Conservation (phyloP, 331 rosid species). For the Malus hybrid region DNA sequence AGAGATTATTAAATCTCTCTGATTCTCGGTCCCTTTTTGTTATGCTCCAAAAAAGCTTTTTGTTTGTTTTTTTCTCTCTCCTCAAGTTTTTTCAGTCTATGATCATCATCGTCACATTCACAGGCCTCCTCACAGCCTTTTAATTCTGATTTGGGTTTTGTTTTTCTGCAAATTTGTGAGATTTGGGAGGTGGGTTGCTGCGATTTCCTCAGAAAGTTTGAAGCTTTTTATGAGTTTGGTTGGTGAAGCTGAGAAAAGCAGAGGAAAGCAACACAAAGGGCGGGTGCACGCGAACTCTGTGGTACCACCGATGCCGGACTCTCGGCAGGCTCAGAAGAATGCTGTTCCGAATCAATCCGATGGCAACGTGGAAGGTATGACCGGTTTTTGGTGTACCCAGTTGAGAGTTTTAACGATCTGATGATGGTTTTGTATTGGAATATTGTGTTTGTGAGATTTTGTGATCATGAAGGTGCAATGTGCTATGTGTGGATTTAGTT, state of each 20-base stretch:
- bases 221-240: slow-evolving; percentile 51
- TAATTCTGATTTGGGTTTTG: neutral
- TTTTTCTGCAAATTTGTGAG: slow-evolving; percentile 4
- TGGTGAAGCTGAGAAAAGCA: slow-evolving; percentile 24
- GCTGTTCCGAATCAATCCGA: slow-evolving; percentile 60
- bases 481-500: slow-evolving; percentile 6
- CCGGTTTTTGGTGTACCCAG: slow-evolving; percentile 8
- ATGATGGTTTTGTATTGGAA: neutral
- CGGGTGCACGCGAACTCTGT: slow-evolving; percentile 21
- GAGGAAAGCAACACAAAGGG: neutral
- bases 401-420: slow-evolving; percentile 29
- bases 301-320: slow-evolving; percentile 87
- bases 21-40: slow-evolving; percentile 22
- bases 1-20: slow-evolving; percentile 15
- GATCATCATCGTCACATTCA: slow-evolving; percentile 20
- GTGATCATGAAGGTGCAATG: slow-evolving; percentile 28
- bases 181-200: slow-evolving; percentile 27
- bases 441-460: slow-evolving; percentile 1
- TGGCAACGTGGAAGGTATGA: slow-evolving; percentile 65
- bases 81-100: slow-evolving; percentile 14
- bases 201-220: slow-evolving; percentile 31
- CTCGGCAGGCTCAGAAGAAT: slow-evolving; percentile 63
- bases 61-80: neutral
- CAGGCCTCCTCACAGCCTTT: slow-evolving; percentile 20
- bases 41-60: neutral